Conservation (phyloP, 805 yeast genomes). For the Ogataea neopini region DNA sequence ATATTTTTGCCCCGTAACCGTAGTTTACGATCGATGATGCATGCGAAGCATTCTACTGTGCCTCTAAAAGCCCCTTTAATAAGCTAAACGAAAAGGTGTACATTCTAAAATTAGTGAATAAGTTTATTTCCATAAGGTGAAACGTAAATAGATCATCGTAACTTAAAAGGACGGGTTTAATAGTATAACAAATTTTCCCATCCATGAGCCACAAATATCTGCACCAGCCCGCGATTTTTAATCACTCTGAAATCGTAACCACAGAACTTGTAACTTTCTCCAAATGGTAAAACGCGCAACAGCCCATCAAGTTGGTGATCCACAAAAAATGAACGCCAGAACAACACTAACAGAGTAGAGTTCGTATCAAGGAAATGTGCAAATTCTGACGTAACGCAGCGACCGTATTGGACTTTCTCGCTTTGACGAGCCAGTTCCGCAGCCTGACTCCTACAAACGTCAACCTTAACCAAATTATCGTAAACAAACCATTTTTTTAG, state of each 20-base stretch:
- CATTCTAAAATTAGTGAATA: too few species aligned
- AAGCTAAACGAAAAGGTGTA: background rate
- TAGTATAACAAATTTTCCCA: slow-evolving; percentile 27
- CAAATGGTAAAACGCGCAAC: slow-evolving; percentile 1
- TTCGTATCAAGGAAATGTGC: slow-evolving; percentile 22
- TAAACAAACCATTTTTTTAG: slow-evolving; percentile 30
- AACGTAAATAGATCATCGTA: background rate
- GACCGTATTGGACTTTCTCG: slow-evolving; percentile 16
- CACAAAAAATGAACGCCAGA: slow-evolving; percentile 26
- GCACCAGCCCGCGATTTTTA: slow-evolving; percentile 19
- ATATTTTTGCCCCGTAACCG: background rate
- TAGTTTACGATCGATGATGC: background rate
- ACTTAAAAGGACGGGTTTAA: background rate
- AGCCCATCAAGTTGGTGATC: slow-evolving; percentile 17
- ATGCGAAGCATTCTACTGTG: background rate
- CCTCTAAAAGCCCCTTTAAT: background rate
- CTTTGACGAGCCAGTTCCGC: slow-evolving; percentile 25
- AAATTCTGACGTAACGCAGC: slow-evolving; percentile 22
- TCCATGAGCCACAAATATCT: slow-evolving; percentile 26
- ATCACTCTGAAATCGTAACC: slow-evolving; percentile 30
- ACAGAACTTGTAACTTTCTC: slow-evolving; percentile 22
- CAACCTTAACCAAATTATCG: slow-evolving; percentile 23
- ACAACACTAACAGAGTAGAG: slow-evolving; percentile 23
- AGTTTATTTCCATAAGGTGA: background rate
- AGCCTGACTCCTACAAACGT: slow-evolving; percentile 20